A percentile compares a stretch with the other conserved stretches of the same genome.
phyloP scores from a whole-genome alignment of 1,139 yeast species.

The Yamadazyma blattariae region DNA sequence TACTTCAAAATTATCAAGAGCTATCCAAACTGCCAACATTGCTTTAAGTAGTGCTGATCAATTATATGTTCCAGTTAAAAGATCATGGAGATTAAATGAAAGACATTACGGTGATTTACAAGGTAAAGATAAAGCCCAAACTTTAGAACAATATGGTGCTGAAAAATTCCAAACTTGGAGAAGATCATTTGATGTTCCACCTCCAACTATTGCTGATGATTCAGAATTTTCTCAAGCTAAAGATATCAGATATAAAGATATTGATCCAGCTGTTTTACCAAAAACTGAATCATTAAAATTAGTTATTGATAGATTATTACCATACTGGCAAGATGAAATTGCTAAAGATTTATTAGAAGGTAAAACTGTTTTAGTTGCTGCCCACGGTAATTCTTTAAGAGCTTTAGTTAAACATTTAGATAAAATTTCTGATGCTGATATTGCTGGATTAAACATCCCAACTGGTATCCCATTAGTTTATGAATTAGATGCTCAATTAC shows the following conservation, averaged over 20 bases:
- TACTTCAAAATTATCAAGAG: slow-evolving; percentile 92
- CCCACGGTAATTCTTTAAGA: slow-evolving; percentile 99
- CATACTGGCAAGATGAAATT: slow-evolving; percentile 96
- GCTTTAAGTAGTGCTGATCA: slow-evolving; percentile 90
- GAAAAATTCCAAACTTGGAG: slow-evolving; percentile 97
- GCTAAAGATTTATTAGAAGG: slow-evolving; percentile 80
- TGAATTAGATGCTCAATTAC: slow-evolving; percentile 85
- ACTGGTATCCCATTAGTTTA: slow-evolving; percentile 98
- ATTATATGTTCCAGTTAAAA: slow-evolving; percentile 86
- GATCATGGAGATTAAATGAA: slow-evolving; percentile 98
- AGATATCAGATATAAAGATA: slow-evolving; percentile 79
- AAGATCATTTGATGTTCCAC: slow-evolving; percentile 97
- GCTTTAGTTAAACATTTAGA: slow-evolving; percentile 96
- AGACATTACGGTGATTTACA: slow-evolving; percentile 99
- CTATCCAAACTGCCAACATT: slow-evolving; percentile 96
- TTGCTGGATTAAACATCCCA: slow-evolving; percentile 94
- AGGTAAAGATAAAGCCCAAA: slow-evolving; percentile 97
- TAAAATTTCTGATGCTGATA: slow-evolving; percentile 86
- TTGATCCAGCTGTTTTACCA: slow-evolving; percentile 86
- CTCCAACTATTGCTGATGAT: slow-evolving; percentile 79
- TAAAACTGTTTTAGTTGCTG: slow-evolving; percentile 90
- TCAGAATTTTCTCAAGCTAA: slow-evolving; percentile 82
- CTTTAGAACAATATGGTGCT: slow-evolving; percentile 82
- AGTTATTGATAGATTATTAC: slow-evolving; percentile 95
- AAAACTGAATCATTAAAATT: slow-evolving; percentile 92